These are phyloP conservation scores for Raffaelea albimanens DNA, from an alignment of 2,329 filamentous ascomycete species.

Conservation along the genomic window DNA sequence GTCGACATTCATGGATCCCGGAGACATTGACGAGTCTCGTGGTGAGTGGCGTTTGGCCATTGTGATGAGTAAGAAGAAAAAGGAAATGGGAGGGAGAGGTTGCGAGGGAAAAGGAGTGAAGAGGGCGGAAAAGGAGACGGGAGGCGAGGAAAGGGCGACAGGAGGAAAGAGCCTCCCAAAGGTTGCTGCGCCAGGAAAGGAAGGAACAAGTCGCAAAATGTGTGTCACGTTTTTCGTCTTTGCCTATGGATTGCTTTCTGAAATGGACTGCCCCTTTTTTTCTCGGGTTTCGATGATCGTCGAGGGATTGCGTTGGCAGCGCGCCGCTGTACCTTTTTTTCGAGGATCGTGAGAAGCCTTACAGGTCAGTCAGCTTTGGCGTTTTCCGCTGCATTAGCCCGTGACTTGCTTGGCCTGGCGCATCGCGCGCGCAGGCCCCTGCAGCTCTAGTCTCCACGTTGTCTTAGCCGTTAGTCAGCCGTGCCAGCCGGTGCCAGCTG, in stretches of 20 bases:
- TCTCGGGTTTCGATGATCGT: background rate
- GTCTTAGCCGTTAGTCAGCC: constrained; percentile 5
- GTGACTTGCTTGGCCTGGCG: constrained; percentile 7
- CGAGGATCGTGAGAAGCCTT: background rate
- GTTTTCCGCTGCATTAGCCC: background rate
- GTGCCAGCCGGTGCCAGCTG: constrained; percentile 7
- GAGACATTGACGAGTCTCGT: constrained; percentile 38
- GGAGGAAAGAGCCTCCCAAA: too few species aligned
- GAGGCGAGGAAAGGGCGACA: background rate
- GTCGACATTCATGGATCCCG: constrained; percentile 34
- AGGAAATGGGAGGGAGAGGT: background rate
- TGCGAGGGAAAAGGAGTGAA: background rate
- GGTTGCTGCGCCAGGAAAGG: too few species aligned
- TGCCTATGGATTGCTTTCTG: too few species aligned
- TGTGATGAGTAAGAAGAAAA: too few species aligned
- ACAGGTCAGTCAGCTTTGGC: background rate
- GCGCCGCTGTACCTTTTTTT: too few species aligned
- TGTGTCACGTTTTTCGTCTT: too few species aligned
- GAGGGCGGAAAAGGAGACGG: background rate
- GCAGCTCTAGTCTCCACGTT: too few species aligned
- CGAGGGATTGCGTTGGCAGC: background rate
- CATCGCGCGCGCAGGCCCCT: background rate
- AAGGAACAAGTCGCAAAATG: too few species aligned
- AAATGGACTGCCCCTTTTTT: too few species aligned
- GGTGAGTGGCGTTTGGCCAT: constrained; percentile 19